Evolutionary conservation across 2,329 filamentous ascomycete species (phyloP).

Genomic region (Xylaria sp.): DNA sequence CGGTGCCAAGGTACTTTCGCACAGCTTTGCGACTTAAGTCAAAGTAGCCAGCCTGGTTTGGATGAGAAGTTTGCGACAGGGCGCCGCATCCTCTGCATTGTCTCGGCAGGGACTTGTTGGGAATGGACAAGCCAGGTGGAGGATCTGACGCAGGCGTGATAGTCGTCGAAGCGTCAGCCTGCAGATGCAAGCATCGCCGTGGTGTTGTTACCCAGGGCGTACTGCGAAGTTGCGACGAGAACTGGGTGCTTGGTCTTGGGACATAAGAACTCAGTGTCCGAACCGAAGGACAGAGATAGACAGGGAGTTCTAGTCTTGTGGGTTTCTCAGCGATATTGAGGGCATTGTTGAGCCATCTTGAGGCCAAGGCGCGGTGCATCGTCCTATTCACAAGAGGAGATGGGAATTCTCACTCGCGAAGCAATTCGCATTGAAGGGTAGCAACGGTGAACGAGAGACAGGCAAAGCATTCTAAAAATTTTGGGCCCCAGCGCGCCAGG

Average conservation of each 20-base stretch:
- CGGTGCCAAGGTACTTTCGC: slow-evolving; percentile 51
- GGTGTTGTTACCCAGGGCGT: slow-evolving; percentile 32
- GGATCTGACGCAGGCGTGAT: slow-evolving; percentile 1
- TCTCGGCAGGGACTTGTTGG: slow-evolving; percentile 51
- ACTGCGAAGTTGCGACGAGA: slow-evolving; percentile 17
- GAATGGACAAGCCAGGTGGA: neutral
- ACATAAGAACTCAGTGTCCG: slow-evolving; percentile 21
- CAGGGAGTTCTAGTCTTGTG: slow-evolving; percentile 47
- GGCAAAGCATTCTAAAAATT: slow-evolving; percentile 3
- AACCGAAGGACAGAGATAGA: slow-evolving; percentile 55
- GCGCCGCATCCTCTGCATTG: slow-evolving; percentile 71
- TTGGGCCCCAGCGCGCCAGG: neutral
- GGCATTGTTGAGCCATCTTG: slow-evolving; percentile 50
- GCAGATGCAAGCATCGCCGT: slow-evolving; percentile 39
- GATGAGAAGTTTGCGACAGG: slow-evolving; percentile 60
- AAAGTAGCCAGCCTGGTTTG: slow-evolving; percentile 62
- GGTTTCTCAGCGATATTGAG: slow-evolving; percentile 49
- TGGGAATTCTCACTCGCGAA: slow-evolving; percentile 5
- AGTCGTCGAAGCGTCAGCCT: slow-evolving; percentile 28
- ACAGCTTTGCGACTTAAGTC: slow-evolving; percentile 58
- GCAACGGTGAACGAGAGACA: no score
- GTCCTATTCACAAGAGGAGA: slow-evolving; percentile 6
- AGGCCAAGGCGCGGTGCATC: slow-evolving; percentile 54
- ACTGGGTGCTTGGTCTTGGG: slow-evolving; percentile 19
- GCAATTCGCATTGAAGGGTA: neutral